phyloP scores from a whole-genome alignment of 257 asterid genomes.

The Solanum ossicruentum region DNA sequence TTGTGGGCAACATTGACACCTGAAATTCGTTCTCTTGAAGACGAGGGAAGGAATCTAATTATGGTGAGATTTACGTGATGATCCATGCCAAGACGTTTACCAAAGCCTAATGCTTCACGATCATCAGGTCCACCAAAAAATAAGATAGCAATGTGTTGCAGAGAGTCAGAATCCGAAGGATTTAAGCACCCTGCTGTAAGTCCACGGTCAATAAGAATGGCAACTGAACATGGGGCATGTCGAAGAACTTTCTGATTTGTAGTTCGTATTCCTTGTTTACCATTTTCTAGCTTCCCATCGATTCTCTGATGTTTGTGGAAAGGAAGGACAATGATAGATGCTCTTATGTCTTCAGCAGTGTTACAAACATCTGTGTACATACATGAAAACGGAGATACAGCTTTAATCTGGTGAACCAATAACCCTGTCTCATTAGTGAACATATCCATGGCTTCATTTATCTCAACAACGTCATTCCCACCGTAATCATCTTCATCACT shows the following conservation, averaged over 20 bases:
- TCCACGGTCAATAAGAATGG: constrained; percentile 85
- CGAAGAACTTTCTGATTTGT: constrained; percentile 85
- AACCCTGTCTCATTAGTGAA: constrained; percentile 64
- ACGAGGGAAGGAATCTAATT: constrained; percentile 56
- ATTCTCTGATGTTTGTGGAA: constrained; percentile 97
- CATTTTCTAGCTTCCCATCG: constrained; percentile 79
- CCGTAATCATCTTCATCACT: constrained; percentile 93
- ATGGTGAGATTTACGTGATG: constrained; percentile 79
- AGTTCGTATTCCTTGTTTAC: constrained; percentile 77
- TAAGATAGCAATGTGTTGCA: constrained; percentile 73
- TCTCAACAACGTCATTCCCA: constrained; percentile 90
- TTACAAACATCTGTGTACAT: constrained; percentile 68
- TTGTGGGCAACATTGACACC: constrained; percentile 44
- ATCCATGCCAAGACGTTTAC: constrained; percentile 80
- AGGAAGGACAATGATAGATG: constrained; percentile 67
- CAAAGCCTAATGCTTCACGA: constrained; percentile 88
- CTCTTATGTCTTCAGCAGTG: constrained; percentile 55
- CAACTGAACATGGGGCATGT: constrained; percentile 70
- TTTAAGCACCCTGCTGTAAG: constrained; percentile 46
- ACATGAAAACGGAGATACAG: constrained; percentile 53
- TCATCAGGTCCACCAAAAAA: constrained; percentile 97
- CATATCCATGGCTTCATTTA: constrained; percentile 82
- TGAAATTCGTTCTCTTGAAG: constrained; percentile 23
- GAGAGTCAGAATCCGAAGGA: constrained; percentile 31
- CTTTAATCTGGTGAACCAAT: constrained; percentile 54